Percentiles rank a stretch among this genome's conserved stretches.
Conservation (phyloP, 345 rosid genomes). For the Salix purpurea region DNA sequence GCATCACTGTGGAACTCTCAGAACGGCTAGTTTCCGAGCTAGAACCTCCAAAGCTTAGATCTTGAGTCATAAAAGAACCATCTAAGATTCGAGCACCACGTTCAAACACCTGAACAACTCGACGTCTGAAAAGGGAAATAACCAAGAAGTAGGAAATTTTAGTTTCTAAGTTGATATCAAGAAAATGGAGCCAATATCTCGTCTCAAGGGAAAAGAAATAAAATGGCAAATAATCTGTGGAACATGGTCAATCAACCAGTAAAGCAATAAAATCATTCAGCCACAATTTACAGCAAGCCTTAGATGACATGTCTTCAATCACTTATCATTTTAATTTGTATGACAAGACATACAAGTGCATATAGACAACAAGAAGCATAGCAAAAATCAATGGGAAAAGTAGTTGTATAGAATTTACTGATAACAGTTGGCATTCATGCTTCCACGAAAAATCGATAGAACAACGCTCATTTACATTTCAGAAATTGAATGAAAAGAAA, state of each 20-base stretch:
- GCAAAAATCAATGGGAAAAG: neutral
- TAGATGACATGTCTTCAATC: too few species aligned
- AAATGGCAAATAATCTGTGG: too few species aligned
- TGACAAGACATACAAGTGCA: neutral
- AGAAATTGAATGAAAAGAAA: neutral
- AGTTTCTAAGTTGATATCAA: too few species aligned
- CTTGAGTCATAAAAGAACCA: slow-evolving; percentile 96
- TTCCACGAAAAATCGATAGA: neutral
- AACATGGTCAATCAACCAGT: too few species aligned
- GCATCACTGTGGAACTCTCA: slow-evolving; percentile 59
- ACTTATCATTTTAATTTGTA: too few species aligned
- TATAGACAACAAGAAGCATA: neutral
- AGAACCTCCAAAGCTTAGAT: slow-evolving; percentile 65
- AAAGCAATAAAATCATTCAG: too few species aligned
- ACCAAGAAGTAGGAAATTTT: too few species aligned
- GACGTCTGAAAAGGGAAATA: slow-evolving; percentile 48
- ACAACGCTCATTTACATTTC: neutral
- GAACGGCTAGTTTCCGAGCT: slow-evolving; percentile 66
- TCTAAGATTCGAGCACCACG: slow-evolving; percentile 90
- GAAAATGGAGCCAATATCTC: too few species aligned
- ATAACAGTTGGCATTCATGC: too few species aligned
- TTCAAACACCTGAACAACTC: slow-evolving; percentile 90
- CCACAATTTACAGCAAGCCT: too few species aligned
- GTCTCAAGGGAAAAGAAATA: too few species aligned
- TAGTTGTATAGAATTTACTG: neutral